Base-by-base conservation (phyloP, 2,329 filamentous ascomycete genomes). In the Xylariales sp. region DNA sequence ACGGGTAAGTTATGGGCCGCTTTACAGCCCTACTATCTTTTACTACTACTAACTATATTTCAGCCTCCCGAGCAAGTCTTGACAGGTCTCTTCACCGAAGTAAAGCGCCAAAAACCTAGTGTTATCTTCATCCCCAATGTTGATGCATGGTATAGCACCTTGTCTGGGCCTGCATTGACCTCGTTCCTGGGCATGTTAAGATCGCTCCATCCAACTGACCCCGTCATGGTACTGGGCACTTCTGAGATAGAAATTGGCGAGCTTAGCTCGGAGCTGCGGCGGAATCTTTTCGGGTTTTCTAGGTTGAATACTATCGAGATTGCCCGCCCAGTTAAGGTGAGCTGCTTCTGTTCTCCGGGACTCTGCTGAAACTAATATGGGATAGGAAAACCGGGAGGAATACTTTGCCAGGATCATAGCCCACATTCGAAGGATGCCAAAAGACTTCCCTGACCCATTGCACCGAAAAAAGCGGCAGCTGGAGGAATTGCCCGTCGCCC, bases 101-200 rank as follows among this genome's bases (percentile, higher is more conserved):
- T 97, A 45, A 93, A 95, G 79, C 90, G 94, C 45, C 94, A 97
- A 78, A 97, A 97, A 79, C 96, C 96, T 0, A 97, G 94, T 78
- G 93, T 98, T 45, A 96, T 99, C 59, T 98, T 94, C 80, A 92
- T 99, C 50, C 95, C 96, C 1, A 91, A 94, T 72, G 88, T 98
- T 56, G 92, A 97, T 72, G 87, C 91, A 7, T 99, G 96, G 96
- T 95, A 93, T 77, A 81, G 87, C 18, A 86, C 84, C 32, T 76
- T 91, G 18, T 77, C 79, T n/a, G 82, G 83, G 7, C 90, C 92
- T 46, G 88, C 90, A 2, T 88, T 97, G 63, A 90, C 90, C 41
- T 96, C 93, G 0, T 97, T 99, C 79, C 85, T 91, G 67, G 91
- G 92, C 8, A 89, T 98, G 79, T 81, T 99, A 43, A 89, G 90